These are phyloP conservation scores for Plasmopara viticola DNA, from an alignment of 352 stramenopile species.

Conservation along the genomic window DNA sequence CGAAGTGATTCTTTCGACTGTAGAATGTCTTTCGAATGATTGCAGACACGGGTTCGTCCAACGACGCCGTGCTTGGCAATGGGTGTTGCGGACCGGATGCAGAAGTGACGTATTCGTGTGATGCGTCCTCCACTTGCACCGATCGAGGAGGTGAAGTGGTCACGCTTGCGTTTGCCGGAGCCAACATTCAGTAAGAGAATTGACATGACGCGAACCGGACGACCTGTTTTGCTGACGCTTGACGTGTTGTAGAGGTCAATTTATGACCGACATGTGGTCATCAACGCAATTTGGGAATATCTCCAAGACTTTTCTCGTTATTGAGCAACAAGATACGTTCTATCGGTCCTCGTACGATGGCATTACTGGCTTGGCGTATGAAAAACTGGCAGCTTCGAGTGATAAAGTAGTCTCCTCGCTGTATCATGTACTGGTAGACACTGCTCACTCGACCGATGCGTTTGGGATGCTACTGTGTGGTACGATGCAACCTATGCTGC, in stretches of 20 bases:
- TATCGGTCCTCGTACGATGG: conserved; percentile 70
- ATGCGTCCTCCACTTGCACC: conserved; percentile 53
- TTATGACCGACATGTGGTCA: conserved; percentile 66
- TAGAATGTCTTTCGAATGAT: conserved; percentile 76
- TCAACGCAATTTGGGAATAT: conserved; percentile 45
- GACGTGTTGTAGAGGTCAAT: conserved; percentile 37
- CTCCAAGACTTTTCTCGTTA: conserved; percentile 66
- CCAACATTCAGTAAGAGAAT: conserved; percentile 49
- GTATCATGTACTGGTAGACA: conserved; percentile 46
- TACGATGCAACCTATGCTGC: conserved; percentile 63
- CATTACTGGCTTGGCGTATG: conserved; percentile 70
- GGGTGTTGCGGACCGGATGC: conserved; percentile 49
- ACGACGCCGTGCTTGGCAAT: conserved; percentile 57
- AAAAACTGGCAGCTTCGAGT: conserved; percentile 39
- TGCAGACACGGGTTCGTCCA: conserved; percentile 80
- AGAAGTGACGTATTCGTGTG: conserved; percentile 56
- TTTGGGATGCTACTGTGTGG: conserved; percentile 78
- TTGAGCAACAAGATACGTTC: conserved; percentile 70
- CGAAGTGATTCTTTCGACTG: not conserved
- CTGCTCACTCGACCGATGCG: conserved; percentile 34
- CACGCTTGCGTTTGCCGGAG: conserved; percentile 51
- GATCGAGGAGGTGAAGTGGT: conserved; percentile 20
- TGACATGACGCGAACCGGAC: not conserved
- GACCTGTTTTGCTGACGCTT: conserved; percentile 9
- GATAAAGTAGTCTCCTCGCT: conserved; percentile 39